Percentiles rank a stretch among this genome's conserved stretches.
Conservation (phyloP, 805 yeast species). For the Millerago galiae region DNA sequence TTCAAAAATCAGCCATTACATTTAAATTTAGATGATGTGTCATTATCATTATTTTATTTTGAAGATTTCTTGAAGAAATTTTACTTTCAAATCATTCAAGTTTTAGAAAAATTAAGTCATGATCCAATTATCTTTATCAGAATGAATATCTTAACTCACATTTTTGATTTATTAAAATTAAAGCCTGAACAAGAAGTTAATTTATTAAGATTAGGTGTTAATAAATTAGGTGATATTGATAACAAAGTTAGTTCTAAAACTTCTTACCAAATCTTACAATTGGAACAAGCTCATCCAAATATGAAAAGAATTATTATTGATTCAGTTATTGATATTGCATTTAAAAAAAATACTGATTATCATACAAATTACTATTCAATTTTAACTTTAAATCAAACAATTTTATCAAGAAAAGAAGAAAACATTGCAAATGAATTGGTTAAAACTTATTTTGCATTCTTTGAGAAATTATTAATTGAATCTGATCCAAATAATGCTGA, state of each 20-base stretch:
- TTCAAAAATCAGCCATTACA: slow-evolving; percentile 68
- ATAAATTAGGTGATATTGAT: slow-evolving; percentile 90
- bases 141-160: slow-evolving; percentile 64
- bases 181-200: slow-evolving; percentile 98
- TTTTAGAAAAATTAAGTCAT: slow-evolving; percentile 75
- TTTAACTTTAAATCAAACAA: slow-evolving; percentile 87
- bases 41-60: slow-evolving; percentile 70
- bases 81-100: slow-evolving; percentile 69
- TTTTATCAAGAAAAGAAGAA: slow-evolving; percentile 69
- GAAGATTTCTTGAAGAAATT: slow-evolving; percentile 82
- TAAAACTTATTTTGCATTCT: slow-evolving; percentile 77
- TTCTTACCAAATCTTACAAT: slow-evolving; percentile 69
- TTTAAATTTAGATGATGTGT: slow-evolving; percentile 39
- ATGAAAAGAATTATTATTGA: slow-evolving; percentile 83
- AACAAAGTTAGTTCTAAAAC: slow-evolving; percentile 86
- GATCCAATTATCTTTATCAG: slow-evolving; percentile 89
- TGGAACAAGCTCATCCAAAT: slow-evolving; percentile 91
- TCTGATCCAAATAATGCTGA: slow-evolving; percentile 46
- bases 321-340: slow-evolving; percentile 72
- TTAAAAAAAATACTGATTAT: slow-evolving; percentile 71
- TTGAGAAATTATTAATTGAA: slow-evolving; percentile 74
- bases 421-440: slow-evolving; percentile 79
- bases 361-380: slow-evolving; percentile 86
- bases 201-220: slow-evolving; percentile 79
- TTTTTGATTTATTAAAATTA: slow-evolving; percentile 70